Conservation (phyloP, 805 yeast genomes). For the Candida jianshihensis region DNA sequence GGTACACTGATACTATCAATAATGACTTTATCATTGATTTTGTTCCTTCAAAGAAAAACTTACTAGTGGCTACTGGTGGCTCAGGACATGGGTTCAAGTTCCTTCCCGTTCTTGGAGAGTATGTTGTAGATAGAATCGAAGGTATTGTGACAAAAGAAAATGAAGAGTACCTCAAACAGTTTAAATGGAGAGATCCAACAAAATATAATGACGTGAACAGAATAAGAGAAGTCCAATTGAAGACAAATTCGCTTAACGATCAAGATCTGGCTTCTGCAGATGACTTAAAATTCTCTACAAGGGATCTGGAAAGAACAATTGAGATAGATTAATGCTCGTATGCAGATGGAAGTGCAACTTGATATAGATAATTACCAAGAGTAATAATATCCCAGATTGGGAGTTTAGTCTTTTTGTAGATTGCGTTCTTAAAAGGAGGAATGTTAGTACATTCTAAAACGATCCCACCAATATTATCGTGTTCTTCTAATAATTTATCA, state of each 20-base stretch:
- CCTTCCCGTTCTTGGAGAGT: slow-evolving; percentile 28
- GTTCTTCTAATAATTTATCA: slow-evolving; percentile 14
- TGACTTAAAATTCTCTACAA: slow-evolving; percentile 9
- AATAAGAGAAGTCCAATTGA: slow-evolving; percentile 10
- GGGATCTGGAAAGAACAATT: background rate
- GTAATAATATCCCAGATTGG: slow-evolving; percentile 29
- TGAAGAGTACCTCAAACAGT: slow-evolving; percentile 24
- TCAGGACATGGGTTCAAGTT: slow-evolving; percentile 31
- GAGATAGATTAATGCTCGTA: background rate
- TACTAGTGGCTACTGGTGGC: slow-evolving; percentile 29
- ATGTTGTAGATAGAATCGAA: slow-evolving; percentile 27
- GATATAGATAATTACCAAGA: slow-evolving; percentile 15
- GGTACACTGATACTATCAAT: slow-evolving; percentile 30
- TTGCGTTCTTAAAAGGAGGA: slow-evolving; percentile 26
- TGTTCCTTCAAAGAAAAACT: slow-evolving; percentile 20
- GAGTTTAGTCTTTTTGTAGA: slow-evolving; percentile 17
- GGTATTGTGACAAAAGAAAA: slow-evolving; percentile 12
- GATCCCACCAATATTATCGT: slow-evolving; percentile 22
- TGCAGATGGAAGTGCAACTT: slow-evolving; percentile 2
- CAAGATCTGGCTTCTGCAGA: slow-evolving; percentile 16
- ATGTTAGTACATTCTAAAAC: slow-evolving; percentile 30
- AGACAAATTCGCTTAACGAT: slow-evolving; percentile 27
- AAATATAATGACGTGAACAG: slow-evolving; percentile 22
- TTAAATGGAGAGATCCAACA: slow-evolving; percentile 27
- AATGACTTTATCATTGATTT: slow-evolving; percentile 25